Conservation (phyloP, 2,329 filamentous ascomycete genomes). For the Apiospora hydei region DNA sequence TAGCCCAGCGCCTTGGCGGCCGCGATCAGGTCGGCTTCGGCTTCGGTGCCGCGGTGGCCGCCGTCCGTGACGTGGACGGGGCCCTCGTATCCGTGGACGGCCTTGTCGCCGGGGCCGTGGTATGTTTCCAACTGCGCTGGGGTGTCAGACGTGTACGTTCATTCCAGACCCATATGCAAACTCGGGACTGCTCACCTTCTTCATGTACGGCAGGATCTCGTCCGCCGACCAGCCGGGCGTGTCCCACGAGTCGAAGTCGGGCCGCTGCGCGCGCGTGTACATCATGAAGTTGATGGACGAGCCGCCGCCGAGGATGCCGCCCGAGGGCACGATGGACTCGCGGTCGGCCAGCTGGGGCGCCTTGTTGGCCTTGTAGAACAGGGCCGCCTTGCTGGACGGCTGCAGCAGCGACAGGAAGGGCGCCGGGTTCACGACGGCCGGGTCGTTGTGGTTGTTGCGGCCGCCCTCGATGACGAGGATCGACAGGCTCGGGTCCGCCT, state of each 20-base stretch:
- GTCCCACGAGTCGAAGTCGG: constrained; percentile 43
- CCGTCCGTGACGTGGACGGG: constrained; percentile 58
- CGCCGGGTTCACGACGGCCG: constrained; percentile 49
- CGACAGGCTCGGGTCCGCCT: constrained; percentile 24
- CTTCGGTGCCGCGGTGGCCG: constrained; percentile 46
- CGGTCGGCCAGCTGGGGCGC: constrained; percentile 51
- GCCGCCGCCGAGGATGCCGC: constrained; percentile 62
- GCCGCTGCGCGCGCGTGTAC: constrained; percentile 44
- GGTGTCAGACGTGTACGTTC: constrained; percentile 33
- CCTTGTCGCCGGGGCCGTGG: constrained; percentile 45
- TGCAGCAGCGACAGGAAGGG: constrained; percentile 56
- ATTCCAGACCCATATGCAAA: no score
- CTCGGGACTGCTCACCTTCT: constrained; percentile 52
- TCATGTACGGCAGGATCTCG: constrained; percentile 57
- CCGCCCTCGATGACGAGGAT: constrained; percentile 27
- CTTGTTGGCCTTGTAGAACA: constrained; percentile 55
- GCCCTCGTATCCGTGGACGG: constrained; percentile 54
- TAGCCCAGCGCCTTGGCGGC: constrained; percentile 55
- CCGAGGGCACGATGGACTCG: constrained; percentile 48
- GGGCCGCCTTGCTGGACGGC: constrained; percentile 50
- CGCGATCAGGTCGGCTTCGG: constrained; percentile 55
- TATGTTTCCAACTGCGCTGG: constrained; percentile 39
- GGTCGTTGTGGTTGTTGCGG: constrained; percentile 25
- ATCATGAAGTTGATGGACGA: constrained; percentile 59
- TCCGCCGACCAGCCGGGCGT: constrained; percentile 41